A percentile compares a stretch with the other conserved stretches of the same genome.
These are phyloP conservation scores for Polytrichum formosum DNA, from an alignment of 225 moss, liverwort and hornwort genomes.

Conservation along the genomic window DNA sequence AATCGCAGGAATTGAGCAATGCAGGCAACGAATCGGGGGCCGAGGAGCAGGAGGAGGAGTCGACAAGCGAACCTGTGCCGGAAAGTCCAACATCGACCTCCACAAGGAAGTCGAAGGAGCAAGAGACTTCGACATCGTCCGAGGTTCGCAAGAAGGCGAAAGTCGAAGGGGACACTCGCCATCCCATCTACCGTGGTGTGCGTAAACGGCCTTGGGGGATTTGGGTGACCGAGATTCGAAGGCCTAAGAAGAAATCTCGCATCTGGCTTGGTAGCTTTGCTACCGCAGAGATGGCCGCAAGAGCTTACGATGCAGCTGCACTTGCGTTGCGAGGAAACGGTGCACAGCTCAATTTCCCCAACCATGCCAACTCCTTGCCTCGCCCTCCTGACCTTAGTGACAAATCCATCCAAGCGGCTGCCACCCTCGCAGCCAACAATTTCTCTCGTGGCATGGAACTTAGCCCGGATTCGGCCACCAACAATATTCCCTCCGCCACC, in stretches of 20 bases:
- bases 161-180: slow-evolving; percentile 44
- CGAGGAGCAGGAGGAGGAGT: slow-evolving; percentile 45
- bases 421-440: slow-evolving; percentile 49
- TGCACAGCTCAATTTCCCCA: slow-evolving; percentile 51
- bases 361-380: slow-evolving; percentile 41
- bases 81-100: slow-evolving; percentile 36
- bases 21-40: slow-evolving; percentile 31
- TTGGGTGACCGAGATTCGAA: slow-evolving; percentile 63
- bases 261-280: slow-evolving; percentile 63
- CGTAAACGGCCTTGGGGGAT: slow-evolving; percentile 59
- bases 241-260: slow-evolving; percentile 61
- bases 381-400: slow-evolving; percentile 40
- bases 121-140: slow-evolving; percentile 3
- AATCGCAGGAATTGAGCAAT: slow-evolving; percentile 31
- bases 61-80: slow-evolving; percentile 33
- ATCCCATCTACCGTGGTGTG: slow-evolving; percentile 57
- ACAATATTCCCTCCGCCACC: neutral
- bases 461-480: neutral
- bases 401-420: slow-evolving; percentile 59
- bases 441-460: slow-evolving; percentile 25
- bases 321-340: slow-evolving; percentile 47
- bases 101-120: slow-evolving; percentile 9
- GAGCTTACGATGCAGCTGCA: slow-evolving; percentile 61
- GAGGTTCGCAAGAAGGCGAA: slow-evolving; percentile 57
- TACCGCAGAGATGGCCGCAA: slow-evolving; percentile 58